phyloP scores from a whole-genome alignment of 2,329 filamentous ascomycete species.

The Cladosporium sp. region DNA sequence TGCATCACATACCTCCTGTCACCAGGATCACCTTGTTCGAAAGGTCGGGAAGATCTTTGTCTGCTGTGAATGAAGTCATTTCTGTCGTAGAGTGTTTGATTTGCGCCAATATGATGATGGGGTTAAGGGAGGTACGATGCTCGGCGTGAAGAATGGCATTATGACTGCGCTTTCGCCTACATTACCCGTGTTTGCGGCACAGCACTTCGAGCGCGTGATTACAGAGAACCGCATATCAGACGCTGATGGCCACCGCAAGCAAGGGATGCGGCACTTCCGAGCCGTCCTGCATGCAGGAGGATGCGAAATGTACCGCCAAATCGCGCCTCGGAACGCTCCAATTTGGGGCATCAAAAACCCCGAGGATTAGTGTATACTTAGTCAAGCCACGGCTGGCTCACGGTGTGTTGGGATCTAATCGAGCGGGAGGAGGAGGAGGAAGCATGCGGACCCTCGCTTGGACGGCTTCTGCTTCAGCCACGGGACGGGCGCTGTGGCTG shows the following conservation, averaged over 20 bases:
- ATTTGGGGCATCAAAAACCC: background rate
- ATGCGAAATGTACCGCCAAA: background rate
- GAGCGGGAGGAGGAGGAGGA: background rate
- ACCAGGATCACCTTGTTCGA: constrained; percentile 34
- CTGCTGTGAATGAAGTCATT: constrained; percentile 6
- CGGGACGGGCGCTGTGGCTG: background rate
- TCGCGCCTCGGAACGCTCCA: background rate
- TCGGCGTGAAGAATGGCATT: background rate
- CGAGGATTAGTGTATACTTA: background rate
- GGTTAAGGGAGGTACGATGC: background rate
- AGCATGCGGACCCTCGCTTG: background rate
- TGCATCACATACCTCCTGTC: constrained; percentile 6
- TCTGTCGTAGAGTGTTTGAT: background rate
- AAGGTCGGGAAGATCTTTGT: constrained; percentile 36
- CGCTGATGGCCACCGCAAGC: background rate
- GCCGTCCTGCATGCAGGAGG: background rate
- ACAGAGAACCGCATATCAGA: background rate
- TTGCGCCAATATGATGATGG: background rate
- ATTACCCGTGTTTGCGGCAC: background rate
- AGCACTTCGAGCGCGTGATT: background rate
- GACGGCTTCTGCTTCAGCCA: background rate
- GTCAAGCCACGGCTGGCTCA: background rate
- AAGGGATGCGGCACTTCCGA: background rate
- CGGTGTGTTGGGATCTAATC: background rate
- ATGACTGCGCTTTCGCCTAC: background rate